phyloP scores from a whole-genome alignment of 2,329 filamentous ascomycete species.

The Clonostachys byssicola region DNA sequence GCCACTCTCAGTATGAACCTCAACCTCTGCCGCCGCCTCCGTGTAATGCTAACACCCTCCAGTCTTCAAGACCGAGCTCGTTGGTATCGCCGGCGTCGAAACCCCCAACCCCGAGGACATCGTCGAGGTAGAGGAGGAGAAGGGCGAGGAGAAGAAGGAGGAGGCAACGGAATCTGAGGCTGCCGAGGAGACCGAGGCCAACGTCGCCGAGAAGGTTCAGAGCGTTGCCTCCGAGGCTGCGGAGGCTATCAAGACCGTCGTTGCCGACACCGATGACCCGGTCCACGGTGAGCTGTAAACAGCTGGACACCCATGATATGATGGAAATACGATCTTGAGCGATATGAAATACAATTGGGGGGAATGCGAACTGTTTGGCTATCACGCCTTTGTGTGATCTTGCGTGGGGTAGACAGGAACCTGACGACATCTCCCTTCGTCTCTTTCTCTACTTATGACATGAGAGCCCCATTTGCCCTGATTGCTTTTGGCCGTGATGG shows the following conservation, averaged over 20 bases:
- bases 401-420: too few species aligned
- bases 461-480: too few species aligned
- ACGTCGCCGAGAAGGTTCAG: slow-evolving; percentile 38
- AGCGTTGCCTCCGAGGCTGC: slow-evolving; percentile 40
- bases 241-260: slow-evolving; percentile 44
- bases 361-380: too few species aligned
- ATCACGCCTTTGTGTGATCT: too few species aligned
- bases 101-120: slow-evolving; percentile 21
- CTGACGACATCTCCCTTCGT: too few species aligned
- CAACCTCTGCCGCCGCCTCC: slow-evolving; percentile 2
- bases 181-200: slow-evolving; percentile 15
- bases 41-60: slow-evolving; percentile 2
- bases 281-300: slow-evolving; percentile 56
- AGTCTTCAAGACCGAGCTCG: slow-evolving; percentile 90
- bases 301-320: too few species aligned
- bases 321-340: too few species aligned
- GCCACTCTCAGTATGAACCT: slow-evolving; percentile 64
- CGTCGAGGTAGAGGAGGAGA: slow-evolving; percentile 5
- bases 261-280: slow-evolving; percentile 53
- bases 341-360: too few species aligned
- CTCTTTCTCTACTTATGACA: too few species aligned
- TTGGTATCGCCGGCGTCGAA: slow-evolving; percentile 74
- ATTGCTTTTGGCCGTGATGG: too few species aligned
- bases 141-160: slow-evolving; percentile 12
- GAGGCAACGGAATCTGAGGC: slow-evolving; percentile 7